These are phyloP conservation scores for Melampsora americana DNA, from an alignment of 1,284 basidiomycete species.

Conservation along the genomic window DNA sequence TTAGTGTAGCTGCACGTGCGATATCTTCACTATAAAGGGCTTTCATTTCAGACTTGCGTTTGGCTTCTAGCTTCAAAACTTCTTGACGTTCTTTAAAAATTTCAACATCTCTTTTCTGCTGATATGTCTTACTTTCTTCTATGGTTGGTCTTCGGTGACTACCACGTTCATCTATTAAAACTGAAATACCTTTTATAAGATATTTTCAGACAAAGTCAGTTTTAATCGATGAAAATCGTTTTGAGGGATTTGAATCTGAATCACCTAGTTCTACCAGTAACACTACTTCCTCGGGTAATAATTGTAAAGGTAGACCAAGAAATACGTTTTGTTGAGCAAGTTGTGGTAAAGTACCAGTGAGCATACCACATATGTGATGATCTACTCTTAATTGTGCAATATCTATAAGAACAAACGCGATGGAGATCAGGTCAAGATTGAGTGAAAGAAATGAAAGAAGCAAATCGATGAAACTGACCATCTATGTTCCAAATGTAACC, in stretches of 20 bases:
- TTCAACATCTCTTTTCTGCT: conserved; percentile 56
- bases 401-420: conserved; percentile 59
- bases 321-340: conserved; percentile 96
- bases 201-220: no score
- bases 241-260: no score
- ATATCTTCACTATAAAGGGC: conserved; percentile 35
- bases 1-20: conserved; percentile 18
- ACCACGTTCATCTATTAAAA: conserved; percentile 69
- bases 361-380: conserved; percentile 77
- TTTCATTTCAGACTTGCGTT: conserved; percentile 43
- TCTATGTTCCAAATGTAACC: conserved; percentile 75
- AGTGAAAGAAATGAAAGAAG: conserved; percentile 32
- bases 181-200: conserved; percentile 64
- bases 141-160: conserved; percentile 64
- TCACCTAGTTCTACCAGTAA: conserved; percentile 75
- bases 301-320: conserved; percentile 78
- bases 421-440: conserved; percentile 49
- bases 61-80: conserved; percentile 56
- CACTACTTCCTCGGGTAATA: conserved; percentile 88
- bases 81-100: conserved; percentile 60
- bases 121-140: conserved; percentile 48
- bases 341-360: conserved; percentile 87
- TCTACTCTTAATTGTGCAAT: conserved; percentile 71
- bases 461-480: conserved; percentile 57
- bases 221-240: no score